Conservation (phyloP, 2,329 filamentous ascomycete genomes). For the Ascocoryne sarcoides region DNA sequence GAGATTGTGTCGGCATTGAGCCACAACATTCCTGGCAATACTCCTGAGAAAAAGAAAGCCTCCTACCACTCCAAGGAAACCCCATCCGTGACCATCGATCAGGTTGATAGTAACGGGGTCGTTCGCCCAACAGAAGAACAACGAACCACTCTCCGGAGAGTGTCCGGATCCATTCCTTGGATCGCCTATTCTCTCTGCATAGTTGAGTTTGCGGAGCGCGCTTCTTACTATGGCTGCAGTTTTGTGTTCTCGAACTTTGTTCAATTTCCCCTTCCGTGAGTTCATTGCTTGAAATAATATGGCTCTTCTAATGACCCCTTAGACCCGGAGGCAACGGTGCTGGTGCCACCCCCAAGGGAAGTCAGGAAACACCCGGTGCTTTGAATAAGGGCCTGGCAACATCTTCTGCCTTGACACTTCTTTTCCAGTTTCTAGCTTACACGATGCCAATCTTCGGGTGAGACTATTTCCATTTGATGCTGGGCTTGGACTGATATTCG, state of each 20-base stretch:
- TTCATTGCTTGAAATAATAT: constrained; percentile 14
- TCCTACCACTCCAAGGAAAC: too few species aligned
- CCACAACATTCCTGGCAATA: too few species aligned
- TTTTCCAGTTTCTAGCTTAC: constrained; percentile 42
- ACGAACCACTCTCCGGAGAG: constrained; percentile 46
- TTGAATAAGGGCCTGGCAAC: constrained; percentile 47
- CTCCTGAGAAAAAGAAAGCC: too few species aligned
- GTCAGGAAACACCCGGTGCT: constrained; percentile 39
- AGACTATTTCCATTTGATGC: too few species aligned
- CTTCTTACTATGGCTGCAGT: constrained; percentile 69
- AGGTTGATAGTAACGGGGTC: too few species aligned
- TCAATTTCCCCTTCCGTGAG: constrained; percentile 49
- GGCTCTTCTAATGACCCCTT: neutral
- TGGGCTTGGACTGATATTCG: too few species aligned
- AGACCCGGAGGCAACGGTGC: constrained; percentile 33
- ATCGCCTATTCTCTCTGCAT: constrained; percentile 61
- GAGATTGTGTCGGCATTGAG: too few species aligned
- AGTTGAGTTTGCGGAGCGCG: constrained; percentile 66
- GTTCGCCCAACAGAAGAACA: constrained; percentile 46
- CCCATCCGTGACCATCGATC: too few species aligned
- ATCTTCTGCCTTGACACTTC: constrained; percentile 43
- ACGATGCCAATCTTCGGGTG: constrained; percentile 29
- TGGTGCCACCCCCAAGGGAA: constrained; percentile 17
- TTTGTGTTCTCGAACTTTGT: constrained; percentile 52
- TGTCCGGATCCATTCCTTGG: constrained; percentile 59